Conservation (phyloP, 306 rosid species). For the Castanopsis chinensis region DNA sequence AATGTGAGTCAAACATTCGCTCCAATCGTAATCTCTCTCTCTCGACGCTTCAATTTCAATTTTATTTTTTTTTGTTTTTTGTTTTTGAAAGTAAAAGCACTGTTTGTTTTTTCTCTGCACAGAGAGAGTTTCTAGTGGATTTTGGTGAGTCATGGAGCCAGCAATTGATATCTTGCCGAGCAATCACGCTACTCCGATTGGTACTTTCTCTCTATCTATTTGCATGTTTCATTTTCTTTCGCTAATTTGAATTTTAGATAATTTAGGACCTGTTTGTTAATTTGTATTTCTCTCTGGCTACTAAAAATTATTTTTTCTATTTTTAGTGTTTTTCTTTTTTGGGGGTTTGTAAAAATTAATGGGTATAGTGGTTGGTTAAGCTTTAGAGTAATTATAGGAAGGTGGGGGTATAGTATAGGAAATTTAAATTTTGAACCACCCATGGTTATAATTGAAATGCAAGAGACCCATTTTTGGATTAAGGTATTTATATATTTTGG, state of each 20-base stretch:
- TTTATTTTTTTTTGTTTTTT: background rate
- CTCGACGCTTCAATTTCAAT: background rate
- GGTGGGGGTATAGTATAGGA: background rate
- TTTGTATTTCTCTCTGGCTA: background rate
- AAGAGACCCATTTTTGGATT: too few species aligned
- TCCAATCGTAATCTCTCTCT: background rate
- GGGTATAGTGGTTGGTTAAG: background rate
- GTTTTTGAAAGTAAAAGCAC: background rate
- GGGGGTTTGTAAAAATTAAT: background rate
- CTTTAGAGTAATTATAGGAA: background rate
- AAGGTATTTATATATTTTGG: background rate
- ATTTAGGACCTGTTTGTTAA: background rate
- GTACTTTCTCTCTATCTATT: slow-evolving; percentile 10
- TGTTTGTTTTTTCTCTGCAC: background rate
- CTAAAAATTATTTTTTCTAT: background rate
- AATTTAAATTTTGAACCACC: too few species aligned
- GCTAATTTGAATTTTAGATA: background rate
- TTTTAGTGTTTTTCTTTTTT: background rate
- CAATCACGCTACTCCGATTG: slow-evolving; percentile 8
- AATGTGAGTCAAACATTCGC: background rate
- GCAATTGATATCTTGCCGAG: slow-evolving; percentile 22
- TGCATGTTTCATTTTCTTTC: background rate
- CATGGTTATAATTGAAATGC: too few species aligned
- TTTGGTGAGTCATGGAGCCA: slow-evolving; percentile 38
- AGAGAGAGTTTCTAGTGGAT: slow-evolving; percentile 21